phyloP scores from a whole-genome alignment of 1,139 yeast genomes.

The Yamadazyma taylorii region DNA sequence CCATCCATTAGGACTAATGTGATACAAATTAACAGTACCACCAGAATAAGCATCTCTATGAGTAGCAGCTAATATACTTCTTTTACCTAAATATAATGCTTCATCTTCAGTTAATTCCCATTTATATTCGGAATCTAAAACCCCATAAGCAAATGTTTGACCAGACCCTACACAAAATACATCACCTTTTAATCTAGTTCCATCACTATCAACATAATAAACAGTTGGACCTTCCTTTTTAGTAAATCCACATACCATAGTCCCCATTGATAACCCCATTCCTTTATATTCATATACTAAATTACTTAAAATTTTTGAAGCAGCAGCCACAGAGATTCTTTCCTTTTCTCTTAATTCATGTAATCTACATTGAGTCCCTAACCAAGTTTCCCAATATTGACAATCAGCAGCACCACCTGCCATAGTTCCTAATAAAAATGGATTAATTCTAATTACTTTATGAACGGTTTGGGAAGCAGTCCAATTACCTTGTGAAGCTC shows the following conservation, averaged over 20 bases:
- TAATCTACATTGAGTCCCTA: constrained; percentile 93
- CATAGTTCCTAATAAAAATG: constrained; percentile 93
- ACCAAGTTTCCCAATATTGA: constrained; percentile 99
- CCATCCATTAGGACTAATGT: constrained; percentile 94
- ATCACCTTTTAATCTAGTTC: constrained; percentile 93
- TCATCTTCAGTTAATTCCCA: constrained; percentile 93
- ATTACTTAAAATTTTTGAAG: constrained; percentile 88
- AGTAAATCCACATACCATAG: constrained; percentile 97
- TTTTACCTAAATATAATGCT: constrained; percentile 89
- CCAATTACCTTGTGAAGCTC: constrained; percentile 99
- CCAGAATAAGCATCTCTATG: constrained; percentile 99
- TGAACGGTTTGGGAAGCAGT: constrained; percentile 97
- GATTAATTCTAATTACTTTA: constrained; percentile 95
- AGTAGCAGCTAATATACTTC: constrained; percentile 95
- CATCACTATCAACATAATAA: constrained; percentile 96
- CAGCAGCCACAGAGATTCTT: constrained; percentile 95
- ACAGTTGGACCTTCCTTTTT: constrained; percentile 94
- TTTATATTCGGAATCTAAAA: constrained; percentile 82
- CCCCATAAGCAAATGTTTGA: constrained; percentile 99
- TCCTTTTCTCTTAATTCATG: constrained; percentile 94
- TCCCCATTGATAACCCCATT: constrained; percentile 98
- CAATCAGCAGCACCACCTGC: constrained; percentile 99
- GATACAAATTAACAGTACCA: constrained; percentile 91
- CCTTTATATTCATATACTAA: constrained; percentile 94
- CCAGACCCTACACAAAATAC: constrained; percentile 98